These are phyloP conservation scores for Entophlyctis luteolus DNA, from an alignment of 192 early-diverging fungal species.

Conservation along the genomic window DNA sequence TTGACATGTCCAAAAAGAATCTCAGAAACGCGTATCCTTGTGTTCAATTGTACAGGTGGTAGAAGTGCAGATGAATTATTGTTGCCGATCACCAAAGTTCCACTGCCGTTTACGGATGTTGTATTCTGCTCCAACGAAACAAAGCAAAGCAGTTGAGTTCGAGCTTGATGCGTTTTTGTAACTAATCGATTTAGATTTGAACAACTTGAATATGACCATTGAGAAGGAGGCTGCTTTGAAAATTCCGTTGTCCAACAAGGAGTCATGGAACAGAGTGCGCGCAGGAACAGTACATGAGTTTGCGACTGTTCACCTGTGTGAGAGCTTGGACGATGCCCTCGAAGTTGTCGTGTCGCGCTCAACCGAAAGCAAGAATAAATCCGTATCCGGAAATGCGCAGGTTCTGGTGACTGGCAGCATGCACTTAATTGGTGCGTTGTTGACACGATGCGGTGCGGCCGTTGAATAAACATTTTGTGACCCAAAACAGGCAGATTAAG, in stretches of 20 bases:
- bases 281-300: not conserved
- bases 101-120: slow-evolving; percentile 53
- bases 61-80: slow-evolving; percentile 66
- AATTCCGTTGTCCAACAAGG: slow-evolving; percentile 60
- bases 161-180: not conserved
- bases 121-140: slow-evolving; percentile 77
- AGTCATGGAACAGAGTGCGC: slow-evolving; percentile 46
- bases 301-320: slow-evolving; percentile 25
- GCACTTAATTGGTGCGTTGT: slow-evolving; percentile 81
- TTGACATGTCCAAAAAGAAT: no score
- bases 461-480: slow-evolving; percentile 32
- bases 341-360: slow-evolving; percentile 19
- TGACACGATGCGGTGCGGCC: slow-evolving; percentile 66
- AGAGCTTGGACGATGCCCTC: not conserved
- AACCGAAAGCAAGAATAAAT: slow-evolving; percentile 30
- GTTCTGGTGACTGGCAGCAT: slow-evolving; percentile 90
- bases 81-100: slow-evolving; percentile 50
- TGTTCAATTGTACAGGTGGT: slow-evolving; percentile 86
- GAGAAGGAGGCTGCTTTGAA: slow-evolving; percentile 52
- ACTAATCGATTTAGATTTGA: not conserved
- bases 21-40: slow-evolving; percentile 50
- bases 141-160: slow-evolving; percentile 28
- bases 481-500: not conserved
- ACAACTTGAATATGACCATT: slow-evolving; percentile 71
- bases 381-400: slow-evolving; percentile 30